phyloP scores from a whole-genome alignment of 2,329 filamentous ascomycete species.

The Epichloe elymi region DNA sequence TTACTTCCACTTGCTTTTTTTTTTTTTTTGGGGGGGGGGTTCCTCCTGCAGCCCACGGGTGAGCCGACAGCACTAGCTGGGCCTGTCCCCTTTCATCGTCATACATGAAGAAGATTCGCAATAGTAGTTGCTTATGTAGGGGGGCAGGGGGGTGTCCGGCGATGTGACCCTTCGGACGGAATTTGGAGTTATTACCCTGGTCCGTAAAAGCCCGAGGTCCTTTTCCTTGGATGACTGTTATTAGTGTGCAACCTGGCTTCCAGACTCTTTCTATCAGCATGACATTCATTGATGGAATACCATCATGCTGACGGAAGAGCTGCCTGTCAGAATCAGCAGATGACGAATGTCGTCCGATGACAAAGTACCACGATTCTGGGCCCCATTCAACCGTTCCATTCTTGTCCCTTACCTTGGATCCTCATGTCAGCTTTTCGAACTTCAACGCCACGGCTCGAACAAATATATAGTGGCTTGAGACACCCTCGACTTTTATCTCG shows the following conservation, averaged over 20 bases:
- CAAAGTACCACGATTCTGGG: not conserved
- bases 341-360: not conserved
- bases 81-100: not conserved
- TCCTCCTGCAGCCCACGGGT: not conserved
- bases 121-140: not conserved
- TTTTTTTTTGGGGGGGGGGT: not conserved
- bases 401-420: not conserved
- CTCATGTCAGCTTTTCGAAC: not conserved
- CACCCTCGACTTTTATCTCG: not conserved
- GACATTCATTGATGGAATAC: not conserved
- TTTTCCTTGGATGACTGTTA: too few relatives aligned
- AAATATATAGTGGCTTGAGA: constrained; percentile 7
- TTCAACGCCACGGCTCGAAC: not conserved
- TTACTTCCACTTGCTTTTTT: not conserved
- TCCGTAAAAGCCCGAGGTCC: not conserved
- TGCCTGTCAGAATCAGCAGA: constrained; percentile 1
- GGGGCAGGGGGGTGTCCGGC: not conserved
- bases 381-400: not conserved
- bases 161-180: constrained; percentile 1
- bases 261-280: constrained; percentile 1
- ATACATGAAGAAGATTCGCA: constrained; percentile 2
- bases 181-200: not conserved
- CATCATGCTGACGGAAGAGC: not conserved
- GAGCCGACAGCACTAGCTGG: not conserved
- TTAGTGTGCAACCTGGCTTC: not conserved